Base-by-base conservation (phyloP, 257 asterid genomes). In the Rauvolfia tetraphylla region DNA sequence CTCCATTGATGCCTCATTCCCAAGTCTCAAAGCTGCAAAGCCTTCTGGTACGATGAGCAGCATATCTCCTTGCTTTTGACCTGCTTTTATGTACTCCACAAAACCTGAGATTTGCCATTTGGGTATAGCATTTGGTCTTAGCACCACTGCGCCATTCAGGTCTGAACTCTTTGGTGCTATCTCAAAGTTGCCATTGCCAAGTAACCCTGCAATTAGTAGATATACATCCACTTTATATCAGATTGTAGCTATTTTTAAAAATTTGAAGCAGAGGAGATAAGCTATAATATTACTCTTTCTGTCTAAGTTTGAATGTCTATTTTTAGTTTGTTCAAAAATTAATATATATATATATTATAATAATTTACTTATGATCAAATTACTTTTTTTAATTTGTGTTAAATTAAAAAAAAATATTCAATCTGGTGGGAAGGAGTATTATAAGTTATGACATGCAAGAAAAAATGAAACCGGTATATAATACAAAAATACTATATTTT, bases 21-120 rank as follows among this genome's bases (percentile, higher is more conserved):
- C 98, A 0, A 95, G 88, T 85, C 99, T 84, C 8, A 95, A 87
- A 0, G 99, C 99, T 0, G 99, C 99, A 4, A 79, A 88, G 5
- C 99, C 99, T 79, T 95, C 98, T 0, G 99, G 99, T 1, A 95
- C 99, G 2, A 95, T 92, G 3, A 95, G 87, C 1, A 95, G 38
- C 99, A 95, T 92, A 85, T 95, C 99, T 0, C 99, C 99, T 68
- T 95, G 99, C 80, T 89, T 90, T 74, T 95, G 99, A n/a, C 99
- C 99, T 18, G 97, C 92, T 39, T 86, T 87, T 38, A 95, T 90
- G 93, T 92, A 95, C 88, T 95, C 99, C 0, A 92, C 96, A 27
- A 92, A 91, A 22, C 99, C 99, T 0, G 91, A 82, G 6, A 80
- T 85, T 63, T 72, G 77, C 98, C 99, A 95, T 12, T 81, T 90